These are phyloP conservation scores for Brassica napus DNA, from an alignment of 345 rosid species.

Conservation along the genomic window DNA sequence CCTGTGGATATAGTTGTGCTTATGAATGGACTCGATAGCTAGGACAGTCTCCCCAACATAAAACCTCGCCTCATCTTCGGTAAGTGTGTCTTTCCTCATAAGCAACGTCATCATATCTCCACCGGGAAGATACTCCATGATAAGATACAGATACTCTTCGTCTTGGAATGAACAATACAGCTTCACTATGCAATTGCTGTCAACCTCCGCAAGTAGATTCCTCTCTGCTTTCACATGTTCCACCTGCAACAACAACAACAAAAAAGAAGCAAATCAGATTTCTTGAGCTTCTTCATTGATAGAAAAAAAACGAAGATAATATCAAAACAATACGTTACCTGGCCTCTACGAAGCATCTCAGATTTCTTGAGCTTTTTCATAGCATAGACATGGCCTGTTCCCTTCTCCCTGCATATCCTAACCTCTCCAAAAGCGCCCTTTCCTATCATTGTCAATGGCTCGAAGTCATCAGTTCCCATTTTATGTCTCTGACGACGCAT, in stretches of 20 bases:
- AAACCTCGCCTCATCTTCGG: conserved; percentile 95
- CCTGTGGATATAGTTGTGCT: conserved; percentile 98
- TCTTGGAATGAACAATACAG: conserved; percentile 97
- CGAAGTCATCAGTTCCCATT: conserved; percentile 99
- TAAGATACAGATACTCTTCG: conserved; percentile 86
- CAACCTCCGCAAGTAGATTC: conserved; percentile 97
- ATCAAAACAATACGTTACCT: conserved; percentile 47
- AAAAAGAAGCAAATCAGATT: conserved; percentile 13
- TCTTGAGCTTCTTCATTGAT: neutral
- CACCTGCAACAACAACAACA: conserved; percentile 49
- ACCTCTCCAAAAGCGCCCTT: conserved; percentile 99
- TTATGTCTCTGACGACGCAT: conserved; percentile 98
- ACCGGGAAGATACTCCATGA: conserved; percentile 99
- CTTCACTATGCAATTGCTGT: conserved; percentile 93
- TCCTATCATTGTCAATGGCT: conserved; percentile 97
- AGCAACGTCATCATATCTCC: conserved; percentile 99
- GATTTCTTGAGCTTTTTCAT: conserved; percentile 97
- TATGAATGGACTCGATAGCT: conserved; percentile 97
- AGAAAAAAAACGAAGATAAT: neutral
- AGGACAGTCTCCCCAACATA: conserved; percentile 95
- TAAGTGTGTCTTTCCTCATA: conserved; percentile 93
- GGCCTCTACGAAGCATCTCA: conserved; percentile 99
- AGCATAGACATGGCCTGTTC: conserved; percentile 83
- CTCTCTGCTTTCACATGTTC: conserved; percentile 99
- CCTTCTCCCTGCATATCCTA: conserved; percentile 84